Evolutionary conservation across 179 eudicot species (phyloP).

Genomic region (Vitellaria paradoxa): DNA sequence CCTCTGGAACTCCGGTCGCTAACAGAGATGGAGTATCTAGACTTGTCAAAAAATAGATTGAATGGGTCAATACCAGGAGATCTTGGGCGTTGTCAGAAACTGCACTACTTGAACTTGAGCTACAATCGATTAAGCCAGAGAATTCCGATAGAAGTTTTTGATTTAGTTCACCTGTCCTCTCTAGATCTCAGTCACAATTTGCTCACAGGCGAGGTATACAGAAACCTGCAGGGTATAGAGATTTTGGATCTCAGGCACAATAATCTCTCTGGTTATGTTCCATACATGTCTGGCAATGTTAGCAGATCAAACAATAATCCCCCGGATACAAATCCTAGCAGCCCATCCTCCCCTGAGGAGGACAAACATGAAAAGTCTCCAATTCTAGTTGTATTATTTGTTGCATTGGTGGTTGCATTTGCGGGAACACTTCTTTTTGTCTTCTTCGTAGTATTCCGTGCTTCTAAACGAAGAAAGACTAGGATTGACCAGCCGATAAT

Average conservation of each 20-base stretch:
- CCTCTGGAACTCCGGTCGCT: conserved; percentile 40
- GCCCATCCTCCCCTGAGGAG: too few relatives aligned
- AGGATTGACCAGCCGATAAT: neutral
- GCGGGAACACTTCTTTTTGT: too few relatives aligned
- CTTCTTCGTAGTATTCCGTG: too few relatives aligned
- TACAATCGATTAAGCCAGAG: too few relatives aligned
- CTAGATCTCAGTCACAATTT: conserved; percentile 35
- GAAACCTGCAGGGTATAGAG: too few relatives aligned
- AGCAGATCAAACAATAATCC: neutral
- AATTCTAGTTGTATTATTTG: too few relatives aligned
- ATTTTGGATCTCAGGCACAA: conserved; percentile 1
- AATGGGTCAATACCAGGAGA: neutral
- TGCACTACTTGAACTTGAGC: too few relatives aligned
- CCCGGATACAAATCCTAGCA: too few relatives aligned
- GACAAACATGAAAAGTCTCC: too few relatives aligned
- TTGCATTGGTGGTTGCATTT: too few relatives aligned
- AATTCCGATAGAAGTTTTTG: neutral
- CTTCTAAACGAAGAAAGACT: too few relatives aligned
- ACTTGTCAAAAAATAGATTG: conserved; percentile 7
- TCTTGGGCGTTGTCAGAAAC: too few relatives aligned
- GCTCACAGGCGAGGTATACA: conserved; percentile 13
- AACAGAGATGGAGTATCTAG: conserved; percentile 27
- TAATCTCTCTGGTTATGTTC: conserved; percentile 26
- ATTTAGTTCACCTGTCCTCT: neutral
- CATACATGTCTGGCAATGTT: conserved; percentile 6